These are phyloP conservation scores for Cytospora paraplurivora DNA, from an alignment of 2,329 filamentous ascomycete species.

Conservation along the genomic window DNA sequence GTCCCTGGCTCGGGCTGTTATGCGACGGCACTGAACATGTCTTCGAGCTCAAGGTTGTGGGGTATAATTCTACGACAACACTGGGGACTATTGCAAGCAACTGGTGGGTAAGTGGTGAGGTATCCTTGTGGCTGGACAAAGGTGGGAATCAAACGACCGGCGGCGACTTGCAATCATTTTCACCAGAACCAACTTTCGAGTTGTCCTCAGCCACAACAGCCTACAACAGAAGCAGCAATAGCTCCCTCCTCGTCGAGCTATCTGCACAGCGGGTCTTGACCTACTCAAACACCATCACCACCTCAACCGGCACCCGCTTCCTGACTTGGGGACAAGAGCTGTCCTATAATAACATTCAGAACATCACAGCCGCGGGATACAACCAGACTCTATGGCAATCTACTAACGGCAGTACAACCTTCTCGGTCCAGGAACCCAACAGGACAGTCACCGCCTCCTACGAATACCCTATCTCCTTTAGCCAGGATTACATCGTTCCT, in stretches of 20 bases:
- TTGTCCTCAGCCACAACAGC: conserved; percentile 50
- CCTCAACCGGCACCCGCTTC: conserved; percentile 39
- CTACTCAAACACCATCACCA: conserved; percentile 50
- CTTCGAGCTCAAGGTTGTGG: conserved; percentile 66
- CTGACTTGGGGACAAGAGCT: conserved; percentile 62
- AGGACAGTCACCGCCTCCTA: conserved; percentile 33
- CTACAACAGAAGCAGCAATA: conserved; percentile 55
- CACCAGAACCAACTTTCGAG: conserved; percentile 46
- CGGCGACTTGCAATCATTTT: conserved; percentile 41
- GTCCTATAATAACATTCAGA: conserved; percentile 53
- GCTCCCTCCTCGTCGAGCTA: conserved; percentile 50
- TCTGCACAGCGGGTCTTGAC: conserved; percentile 58
- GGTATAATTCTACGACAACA: conserved; percentile 48
- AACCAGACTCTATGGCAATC: conserved; percentile 46
- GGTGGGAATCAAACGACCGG: conserved; percentile 52
- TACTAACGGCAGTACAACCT: conserved; percentile 35
- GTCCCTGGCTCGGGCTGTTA: conserved; percentile 71
- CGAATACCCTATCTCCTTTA: conserved; percentile 5
- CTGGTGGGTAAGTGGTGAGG: conserved; percentile 77
- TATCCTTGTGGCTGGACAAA: conserved; percentile 72
- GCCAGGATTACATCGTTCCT: conserved; percentile 6
- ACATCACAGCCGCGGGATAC: conserved; percentile 40
- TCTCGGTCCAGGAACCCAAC: conserved; percentile 11
- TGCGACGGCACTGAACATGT: conserved; percentile 65
- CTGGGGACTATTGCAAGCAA: conserved; percentile 60